Conservation (phyloP, 441 rosid species). For the California macrophylla region DNA sequence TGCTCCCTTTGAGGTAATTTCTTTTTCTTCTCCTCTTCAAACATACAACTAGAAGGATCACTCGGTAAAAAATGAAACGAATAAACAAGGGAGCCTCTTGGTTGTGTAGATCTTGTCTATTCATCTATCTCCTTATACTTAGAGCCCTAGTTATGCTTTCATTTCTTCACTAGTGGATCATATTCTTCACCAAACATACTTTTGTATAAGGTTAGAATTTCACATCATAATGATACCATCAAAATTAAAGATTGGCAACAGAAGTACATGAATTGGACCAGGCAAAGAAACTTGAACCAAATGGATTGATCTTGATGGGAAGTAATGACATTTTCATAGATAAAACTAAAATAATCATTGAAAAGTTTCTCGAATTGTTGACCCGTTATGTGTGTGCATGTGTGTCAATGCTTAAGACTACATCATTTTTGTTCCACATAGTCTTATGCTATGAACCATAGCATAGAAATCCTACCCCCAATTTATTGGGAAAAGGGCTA, state of each 20-base stretch:
- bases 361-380: not conserved
- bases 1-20: conserved; percentile 63
- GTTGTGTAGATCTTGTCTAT: not conserved
- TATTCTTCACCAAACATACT: not conserved
- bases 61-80: not conserved
- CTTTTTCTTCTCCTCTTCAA: not conserved
- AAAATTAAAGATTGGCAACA: not conserved
- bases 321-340: not conserved
- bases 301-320: not conserved
- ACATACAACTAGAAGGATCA: not conserved
- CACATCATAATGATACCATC: not conserved
- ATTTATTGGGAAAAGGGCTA: too few species aligned
- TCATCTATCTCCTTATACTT: not conserved
- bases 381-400: not conserved
- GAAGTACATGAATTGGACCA: not conserved
- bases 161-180: not conserved
- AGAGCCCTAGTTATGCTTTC: not conserved
- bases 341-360: not conserved
- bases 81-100: not conserved
- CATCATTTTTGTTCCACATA: not conserved
- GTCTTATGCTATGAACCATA: too few species aligned
- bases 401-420: not conserved
- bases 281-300: not conserved
- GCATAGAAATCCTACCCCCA: too few species aligned
- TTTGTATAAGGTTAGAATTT: not conserved